Percentiles rank a stretch among this genome's conserved stretches.
Evolutionary conservation across 139 green algal species (phyloP).

Genomic region (Microglena sp.): DNA sequence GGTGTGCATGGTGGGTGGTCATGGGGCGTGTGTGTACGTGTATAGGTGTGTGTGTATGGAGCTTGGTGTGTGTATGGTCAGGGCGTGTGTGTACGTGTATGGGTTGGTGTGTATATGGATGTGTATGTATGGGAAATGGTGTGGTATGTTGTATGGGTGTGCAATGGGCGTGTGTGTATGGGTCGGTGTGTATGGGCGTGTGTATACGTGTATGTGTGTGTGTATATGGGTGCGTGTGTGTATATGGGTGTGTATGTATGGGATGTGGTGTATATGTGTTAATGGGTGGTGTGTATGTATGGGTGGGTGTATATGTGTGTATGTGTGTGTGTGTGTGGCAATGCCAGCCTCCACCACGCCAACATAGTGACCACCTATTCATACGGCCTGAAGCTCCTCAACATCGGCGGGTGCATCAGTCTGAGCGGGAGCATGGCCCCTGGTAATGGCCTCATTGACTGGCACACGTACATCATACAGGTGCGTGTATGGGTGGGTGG

Average conservation of each 20-base stretch:
- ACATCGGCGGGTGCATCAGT: neutral
- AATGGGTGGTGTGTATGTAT: too few species aligned
- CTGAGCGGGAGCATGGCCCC: neutral
- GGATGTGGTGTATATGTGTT: too few species aligned
- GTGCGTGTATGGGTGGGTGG: neutral
- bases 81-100: neutral
- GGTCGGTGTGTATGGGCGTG: neutral
- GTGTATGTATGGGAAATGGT: neutral
- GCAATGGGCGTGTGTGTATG: neutral
- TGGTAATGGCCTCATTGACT: neutral
- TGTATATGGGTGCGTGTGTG: too few species aligned
- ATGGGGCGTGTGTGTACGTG: neutral
- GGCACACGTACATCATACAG: neutral
- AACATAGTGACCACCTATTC: constrained; percentile 23
- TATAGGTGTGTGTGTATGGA: neutral
- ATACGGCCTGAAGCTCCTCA: constrained; percentile 15
- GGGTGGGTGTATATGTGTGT: too few species aligned
- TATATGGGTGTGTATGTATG: too few species aligned
- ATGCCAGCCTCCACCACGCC: constrained; percentile 13
- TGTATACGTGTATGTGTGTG: too few species aligned
- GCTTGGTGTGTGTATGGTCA: neutral
- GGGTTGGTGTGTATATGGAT: neutral
- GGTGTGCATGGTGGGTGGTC: too few species aligned
- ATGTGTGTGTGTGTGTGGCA: too few species aligned
- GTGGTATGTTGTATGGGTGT: neutral